These are phyloP conservation scores for Apiotrichum veenhuisii DNA, from an alignment of 1,284 basidiomycete genomes.

Conservation along the genomic window DNA sequence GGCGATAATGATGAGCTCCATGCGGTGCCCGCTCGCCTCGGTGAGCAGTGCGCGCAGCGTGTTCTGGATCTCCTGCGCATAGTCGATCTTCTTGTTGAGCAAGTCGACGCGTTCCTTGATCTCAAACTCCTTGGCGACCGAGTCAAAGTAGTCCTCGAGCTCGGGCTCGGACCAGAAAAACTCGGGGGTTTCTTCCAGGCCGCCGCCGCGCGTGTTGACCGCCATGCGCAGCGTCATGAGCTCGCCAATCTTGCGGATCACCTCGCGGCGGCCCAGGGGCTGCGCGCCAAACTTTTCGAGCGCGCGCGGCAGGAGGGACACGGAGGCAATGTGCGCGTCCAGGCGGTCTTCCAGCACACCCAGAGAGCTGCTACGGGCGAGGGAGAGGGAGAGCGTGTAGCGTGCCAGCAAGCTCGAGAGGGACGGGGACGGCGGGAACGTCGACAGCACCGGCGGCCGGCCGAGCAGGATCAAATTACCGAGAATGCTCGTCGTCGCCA, in stretches of 20 bases:
- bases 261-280: constrained; percentile 67
- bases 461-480: constrained; percentile 88
- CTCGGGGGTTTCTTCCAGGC: constrained; percentile 75
- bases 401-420: constrained; percentile 64
- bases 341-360: constrained; percentile 76
- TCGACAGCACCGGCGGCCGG: constrained; percentile 54
- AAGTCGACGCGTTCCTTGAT: constrained; percentile 71
- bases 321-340: constrained; percentile 73
- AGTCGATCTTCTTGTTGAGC: constrained; percentile 87
- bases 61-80: constrained; percentile 71
- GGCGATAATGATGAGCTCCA: constrained; percentile 86
- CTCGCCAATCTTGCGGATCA: constrained; percentile 83
- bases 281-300: constrained; percentile 74
- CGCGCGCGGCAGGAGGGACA: constrained; percentile 69
- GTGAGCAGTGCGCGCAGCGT: constrained; percentile 68
- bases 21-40: constrained; percentile 78
- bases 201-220: constrained; percentile 79
- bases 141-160: constrained; percentile 80
- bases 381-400: constrained; percentile 82
- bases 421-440: constrained; percentile 44
- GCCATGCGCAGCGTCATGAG: constrained; percentile 83
- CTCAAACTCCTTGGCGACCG: constrained; percentile 73
- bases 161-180: constrained; percentile 89
- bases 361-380: constrained; percentile 78
- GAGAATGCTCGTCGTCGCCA: constrained; percentile 76